These are phyloP conservation scores for Cyclotella cryptica DNA, from an alignment of 108 stramenopile species.

Conservation along the genomic window DNA sequence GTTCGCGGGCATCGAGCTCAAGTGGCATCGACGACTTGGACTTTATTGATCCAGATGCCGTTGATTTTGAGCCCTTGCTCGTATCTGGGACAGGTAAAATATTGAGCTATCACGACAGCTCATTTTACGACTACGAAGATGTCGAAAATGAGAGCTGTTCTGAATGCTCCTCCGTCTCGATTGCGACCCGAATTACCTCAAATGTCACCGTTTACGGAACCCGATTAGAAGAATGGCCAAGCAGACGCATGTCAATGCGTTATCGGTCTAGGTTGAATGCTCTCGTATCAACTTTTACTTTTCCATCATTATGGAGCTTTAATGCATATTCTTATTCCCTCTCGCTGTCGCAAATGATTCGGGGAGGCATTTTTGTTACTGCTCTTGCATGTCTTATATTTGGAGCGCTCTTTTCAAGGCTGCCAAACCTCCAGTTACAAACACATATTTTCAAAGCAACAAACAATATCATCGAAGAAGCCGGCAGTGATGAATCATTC, in stretches of 20 bases:
- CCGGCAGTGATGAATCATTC: neutral
- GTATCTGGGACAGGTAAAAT: conserved; percentile 26
- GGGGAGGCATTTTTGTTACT: neutral
- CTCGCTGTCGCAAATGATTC: neutral
- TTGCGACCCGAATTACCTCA: neutral
- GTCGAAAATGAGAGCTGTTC: neutral
- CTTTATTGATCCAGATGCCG: conserved; percentile 26
- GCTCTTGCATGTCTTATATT: neutral
- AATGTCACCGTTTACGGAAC: neutral
- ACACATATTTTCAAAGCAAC: neutral
- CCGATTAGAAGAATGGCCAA: neutral
- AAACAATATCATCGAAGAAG: neutral
- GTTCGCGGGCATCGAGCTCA: neutral
- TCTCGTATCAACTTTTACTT: neutral
- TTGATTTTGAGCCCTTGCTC: conserved; percentile 24
- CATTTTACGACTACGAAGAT: conserved; percentile 1
- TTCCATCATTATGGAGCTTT: neutral
- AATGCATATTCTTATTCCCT: neutral
- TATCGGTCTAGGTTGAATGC: neutral
- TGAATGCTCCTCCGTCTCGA: neutral
- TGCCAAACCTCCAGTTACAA: neutral
- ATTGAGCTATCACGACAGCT: neutral
- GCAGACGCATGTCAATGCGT: neutral
- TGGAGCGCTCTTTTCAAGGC: neutral
- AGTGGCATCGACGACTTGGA: conserved; percentile 3